Evolutionary conservation across 2,329 filamentous ascomycete genomes (phyloP), one percentile per base, ranked within the genome.

Genomic region (Pseudophaeomoniella oleicola): DNA sequence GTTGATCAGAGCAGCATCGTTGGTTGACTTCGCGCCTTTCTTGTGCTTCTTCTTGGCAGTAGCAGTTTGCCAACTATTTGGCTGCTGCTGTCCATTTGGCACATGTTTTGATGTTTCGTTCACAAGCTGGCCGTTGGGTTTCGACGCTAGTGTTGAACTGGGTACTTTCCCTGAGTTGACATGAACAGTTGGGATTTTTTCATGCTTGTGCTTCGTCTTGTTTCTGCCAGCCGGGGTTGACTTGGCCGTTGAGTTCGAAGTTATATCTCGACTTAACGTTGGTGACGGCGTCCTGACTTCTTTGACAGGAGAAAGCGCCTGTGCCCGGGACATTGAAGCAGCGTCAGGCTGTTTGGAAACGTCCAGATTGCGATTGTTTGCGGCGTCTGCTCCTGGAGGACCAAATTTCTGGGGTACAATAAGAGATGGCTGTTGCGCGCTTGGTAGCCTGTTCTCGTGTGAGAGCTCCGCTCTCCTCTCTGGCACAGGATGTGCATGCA

Each of bases 11-110:
- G 40, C 41, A 12, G 48, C 39, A 13, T 62, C 58, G 9, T 46
- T 48, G 17, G 54, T 47, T 4, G 50, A 48, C 38, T 58, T 62
- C 32, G 46, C 44, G 31, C 48, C 53, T 42, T 54, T 55, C 39
- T 56, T 59, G 37, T 59, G 50, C 45, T 57, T 63, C 43, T 57
- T 62, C 46, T 61, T 63, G 6, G 57, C 60, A 18, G 44, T 47
- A 19, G 39, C 43, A 3, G 56, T 63, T 45, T 65, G 60, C 62
- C 62, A 65, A 37, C 55, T 54, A 13, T 16, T 37, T 16, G 19
- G 27, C 16, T 19, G 34, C 19, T 22, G 12, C 5, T 12, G 17
- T n/a, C 41, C 17, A 35, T 19, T 34, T 12, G 35, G 6, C n/a
- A 29, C 33, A 5, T 32, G 32, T 3, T n/a, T 32, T 18, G 46